Percentiles rank a stretch among this genome's conserved stretches.
phyloP scores from a whole-genome alignment of 1,139 yeast genomes.

The Lodderomyces pseudojiufengensis region DNA sequence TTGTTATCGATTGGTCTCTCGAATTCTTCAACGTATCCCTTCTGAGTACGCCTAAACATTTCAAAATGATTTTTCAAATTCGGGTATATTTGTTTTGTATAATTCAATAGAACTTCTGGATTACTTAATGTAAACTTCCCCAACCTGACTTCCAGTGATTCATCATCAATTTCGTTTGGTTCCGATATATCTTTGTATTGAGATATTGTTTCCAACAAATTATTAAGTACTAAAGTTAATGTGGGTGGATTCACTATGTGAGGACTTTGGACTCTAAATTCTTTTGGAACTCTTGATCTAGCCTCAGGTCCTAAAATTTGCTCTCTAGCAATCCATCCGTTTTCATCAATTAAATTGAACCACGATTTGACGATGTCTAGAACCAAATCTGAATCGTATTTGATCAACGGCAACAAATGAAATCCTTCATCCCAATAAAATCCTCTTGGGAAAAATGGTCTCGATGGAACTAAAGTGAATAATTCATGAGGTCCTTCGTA shows the following conservation, averaged over 20 bases:
- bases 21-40: slow-evolving; percentile 70
- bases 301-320: slow-evolving; percentile 92
- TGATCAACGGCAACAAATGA: slow-evolving; percentile 76
- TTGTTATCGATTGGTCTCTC: slow-evolving; percentile 49
- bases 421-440: slow-evolving; percentile 99
- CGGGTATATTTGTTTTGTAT: slow-evolving; percentile 70
- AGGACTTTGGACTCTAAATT: slow-evolving; percentile 84
- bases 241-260: slow-evolving; percentile 96
- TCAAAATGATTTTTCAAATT: slow-evolving; percentile 72
- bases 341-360: slow-evolving; percentile 80
- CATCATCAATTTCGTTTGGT: slow-evolving; percentile 14
- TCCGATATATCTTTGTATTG: slow-evolving; percentile 21
- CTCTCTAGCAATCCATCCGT: slow-evolving; percentile 97
- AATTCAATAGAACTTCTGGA: slow-evolving; percentile 59
- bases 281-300: slow-evolving; percentile 81
- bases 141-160: slow-evolving; percentile 18
- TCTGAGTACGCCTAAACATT: slow-evolving; percentile 82
- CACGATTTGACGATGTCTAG: slow-evolving; percentile 82
- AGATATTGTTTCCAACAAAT: slow-evolving; percentile 48
- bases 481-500: slow-evolving; percentile 68
- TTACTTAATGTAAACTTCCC: slow-evolving; percentile 55
- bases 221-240: slow-evolving; percentile 72
- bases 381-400: slow-evolving; percentile 81
- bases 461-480: slow-evolving; percentile 83
- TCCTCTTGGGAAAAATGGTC: slow-evolving; percentile 95